Conservation (phyloP, 495 filamentous ascomycete genomes). For the Xylaria cubensis region DNA sequence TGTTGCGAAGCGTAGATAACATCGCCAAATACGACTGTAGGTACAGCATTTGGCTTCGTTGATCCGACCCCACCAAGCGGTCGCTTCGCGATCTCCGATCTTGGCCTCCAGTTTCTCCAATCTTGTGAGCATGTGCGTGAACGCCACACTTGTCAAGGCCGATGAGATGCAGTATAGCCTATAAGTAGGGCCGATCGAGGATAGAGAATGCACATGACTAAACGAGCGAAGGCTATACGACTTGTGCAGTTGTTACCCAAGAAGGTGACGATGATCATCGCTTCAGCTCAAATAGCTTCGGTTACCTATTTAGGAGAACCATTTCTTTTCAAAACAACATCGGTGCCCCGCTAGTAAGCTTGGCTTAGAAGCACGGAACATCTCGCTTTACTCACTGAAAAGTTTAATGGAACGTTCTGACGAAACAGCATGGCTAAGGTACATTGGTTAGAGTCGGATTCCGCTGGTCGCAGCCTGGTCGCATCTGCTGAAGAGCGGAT, state of each 20-base stretch:
- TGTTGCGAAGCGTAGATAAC: constrained; percentile 4
- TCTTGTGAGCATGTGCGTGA: constrained; percentile 9
- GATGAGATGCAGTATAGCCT: constrained; percentile 18
- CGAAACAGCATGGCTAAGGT: background rate
- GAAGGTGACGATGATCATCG: background rate
- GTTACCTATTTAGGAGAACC: constrained; percentile 1
- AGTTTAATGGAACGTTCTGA: background rate
- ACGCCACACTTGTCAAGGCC: constrained; percentile 9
- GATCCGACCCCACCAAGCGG: background rate
- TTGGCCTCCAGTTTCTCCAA: constrained; percentile 14
- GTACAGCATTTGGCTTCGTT: background rate
- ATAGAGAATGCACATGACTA: background rate
- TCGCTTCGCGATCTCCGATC: constrained; percentile 17
- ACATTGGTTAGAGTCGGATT: background rate
- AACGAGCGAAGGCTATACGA: constrained; percentile 15
- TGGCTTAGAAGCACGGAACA: background rate
- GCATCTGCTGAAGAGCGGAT: constrained; percentile 1
- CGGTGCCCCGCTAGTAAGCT: background rate
- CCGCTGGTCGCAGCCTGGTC: constrained; percentile 17
- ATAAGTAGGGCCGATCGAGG: constrained; percentile 19
- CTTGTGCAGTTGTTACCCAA: constrained; percentile 16
- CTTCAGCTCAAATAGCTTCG: constrained; percentile 6
- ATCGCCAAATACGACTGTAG: constrained; percentile 12
- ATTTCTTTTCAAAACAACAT: background rate
- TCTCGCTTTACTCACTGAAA: constrained; percentile 5